Evolutionary conservation across 2,329 filamentous ascomycete species (phyloP).

Genomic region (Aspergillus spinulosporus): DNA sequence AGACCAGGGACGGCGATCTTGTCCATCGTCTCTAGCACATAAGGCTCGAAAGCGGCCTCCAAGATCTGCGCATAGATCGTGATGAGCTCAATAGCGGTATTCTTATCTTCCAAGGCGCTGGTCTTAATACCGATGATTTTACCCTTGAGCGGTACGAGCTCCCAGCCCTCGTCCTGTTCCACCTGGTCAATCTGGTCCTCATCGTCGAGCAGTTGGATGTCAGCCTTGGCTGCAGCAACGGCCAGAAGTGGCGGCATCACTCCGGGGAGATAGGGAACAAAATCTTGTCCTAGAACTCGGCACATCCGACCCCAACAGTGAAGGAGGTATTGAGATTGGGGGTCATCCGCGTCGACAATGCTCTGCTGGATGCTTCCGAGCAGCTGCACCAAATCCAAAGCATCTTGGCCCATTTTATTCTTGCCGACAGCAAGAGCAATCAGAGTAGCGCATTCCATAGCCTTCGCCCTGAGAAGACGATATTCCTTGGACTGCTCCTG

Average conservation of each 20-base stretch:
- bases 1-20: slow-evolving; percentile 92
- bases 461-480: slow-evolving; percentile 86
- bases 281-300: slow-evolving; percentile 84
- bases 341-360: slow-evolving; percentile 89
- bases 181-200: slow-evolving; percentile 91
- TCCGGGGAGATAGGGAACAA: slow-evolving; percentile 85
- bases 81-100: slow-evolving; percentile 98
- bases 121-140: slow-evolving; percentile 99
- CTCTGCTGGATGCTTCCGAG: slow-evolving; percentile 82
- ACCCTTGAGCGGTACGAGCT: slow-evolving; percentile 92
- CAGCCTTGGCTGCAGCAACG: slow-evolving; percentile 90
- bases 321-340: slow-evolving; percentile 93
- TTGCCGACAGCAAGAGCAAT: slow-evolving; percentile 93
- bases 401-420: slow-evolving; percentile 84
- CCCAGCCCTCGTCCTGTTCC: slow-evolving; percentile 95
- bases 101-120: slow-evolving; percentile 94
- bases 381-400: slow-evolving; percentile 81
- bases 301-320: slow-evolving; percentile 99
- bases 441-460: slow-evolving; percentile 97
- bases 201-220: slow-evolving; percentile 93
- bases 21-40: slow-evolving; percentile 90
- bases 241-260: slow-evolving; percentile 94
- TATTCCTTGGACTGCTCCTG: slow-evolving; percentile 93
- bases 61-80: slow-evolving; percentile 96
- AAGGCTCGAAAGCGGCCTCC: slow-evolving; percentile 88